These are phyloP conservation scores for Nicotiana attenuata DNA, from an alignment of 257 asterid genomes.

Conservation along the genomic window DNA sequence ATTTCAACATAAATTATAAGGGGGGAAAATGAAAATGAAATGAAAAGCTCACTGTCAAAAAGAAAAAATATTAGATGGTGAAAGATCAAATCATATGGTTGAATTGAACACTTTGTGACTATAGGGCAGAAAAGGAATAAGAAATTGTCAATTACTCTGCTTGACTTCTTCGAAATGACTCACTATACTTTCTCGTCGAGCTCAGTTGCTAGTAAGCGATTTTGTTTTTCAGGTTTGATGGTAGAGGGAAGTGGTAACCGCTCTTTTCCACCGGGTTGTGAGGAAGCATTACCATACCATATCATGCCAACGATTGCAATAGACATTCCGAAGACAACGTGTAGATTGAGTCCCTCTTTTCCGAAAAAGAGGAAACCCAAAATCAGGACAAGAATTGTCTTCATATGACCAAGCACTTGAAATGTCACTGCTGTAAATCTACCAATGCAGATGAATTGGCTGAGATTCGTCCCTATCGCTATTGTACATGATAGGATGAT, in stretches of 20 bases:
- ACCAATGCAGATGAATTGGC: conserved; percentile 89
- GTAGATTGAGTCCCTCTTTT: conserved; percentile 60
- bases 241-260: conserved; percentile 22
- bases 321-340: conserved; percentile 61
- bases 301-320: conserved; percentile 65
- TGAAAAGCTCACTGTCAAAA: not conserved
- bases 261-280: conserved; percentile 69
- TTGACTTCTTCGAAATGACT: not conserved
- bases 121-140: not conserved
- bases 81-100: not conserved
- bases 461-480: conserved; percentile 73
- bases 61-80: not conserved
- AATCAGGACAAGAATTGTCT: conserved; percentile 64
- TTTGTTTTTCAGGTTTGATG: conserved; percentile 33
- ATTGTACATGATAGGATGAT: conserved; percentile 29
- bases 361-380: conserved; percentile 74
- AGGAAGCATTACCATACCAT: conserved; percentile 67
- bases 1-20: not conserved
- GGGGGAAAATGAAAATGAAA: not conserved
- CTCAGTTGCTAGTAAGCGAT: conserved; percentile 31
- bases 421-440: conserved; percentile 85
- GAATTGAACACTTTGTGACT: not conserved
- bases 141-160: conserved; percentile 6
- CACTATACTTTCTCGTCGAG: conserved; percentile 40
- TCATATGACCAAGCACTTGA: conserved; percentile 85